Evolutionary conservation across 768 basidiomycete species (phyloP), one percentile per base, ranked within the genome.

Genomic region (Amanita thiersii): DNA sequence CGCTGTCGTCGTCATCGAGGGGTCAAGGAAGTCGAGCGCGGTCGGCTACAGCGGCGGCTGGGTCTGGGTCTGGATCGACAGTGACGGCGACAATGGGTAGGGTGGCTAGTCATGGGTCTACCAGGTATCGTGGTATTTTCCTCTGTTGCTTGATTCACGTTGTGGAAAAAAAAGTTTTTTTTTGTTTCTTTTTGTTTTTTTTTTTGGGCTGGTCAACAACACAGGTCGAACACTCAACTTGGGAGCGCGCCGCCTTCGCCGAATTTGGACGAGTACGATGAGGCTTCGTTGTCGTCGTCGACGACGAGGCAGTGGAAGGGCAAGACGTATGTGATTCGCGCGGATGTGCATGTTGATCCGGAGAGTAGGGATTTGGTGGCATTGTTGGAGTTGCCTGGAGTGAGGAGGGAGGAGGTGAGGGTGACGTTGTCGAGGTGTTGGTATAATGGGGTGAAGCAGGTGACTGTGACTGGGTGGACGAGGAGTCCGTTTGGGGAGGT

Each of bases 381-480:
- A 39, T 66, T 76, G 61, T 70, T 84, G 53, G 82, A 86, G 59
- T 63, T 86, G 21, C 84, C 84, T 3, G 84, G 84, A 31, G 64
- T 84, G 54, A 71, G 69, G 53, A 72, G 65, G 47, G 56, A 57
- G 47, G 76, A 83, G 51, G 50, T 86, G 39, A 70, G 60, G 46
- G 65, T 86, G 60, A 69, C 67, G 37, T 68, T 87, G 42, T 70
- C 73, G 37, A 77, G 72, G 47, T 77, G 77, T 53, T 56, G 66
- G 43, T 73, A 75, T 63, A 85, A 76, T 48, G 68, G 75, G 47
- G 69, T 75, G 47, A 79, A 69, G 52, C 77, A 81, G 52, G 61
- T 86, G 50, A 70, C 67, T 37, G 67, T 86, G 40, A 56, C 62
- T 15, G 83, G 79, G 28, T 53, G 57, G 49, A 61, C 58, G 35